Evolutionary conservation across 441 rosid genomes (phyloP), one percentile per base, ranked within the genome.

Genomic region (Adansonia grandidieri): DNA sequence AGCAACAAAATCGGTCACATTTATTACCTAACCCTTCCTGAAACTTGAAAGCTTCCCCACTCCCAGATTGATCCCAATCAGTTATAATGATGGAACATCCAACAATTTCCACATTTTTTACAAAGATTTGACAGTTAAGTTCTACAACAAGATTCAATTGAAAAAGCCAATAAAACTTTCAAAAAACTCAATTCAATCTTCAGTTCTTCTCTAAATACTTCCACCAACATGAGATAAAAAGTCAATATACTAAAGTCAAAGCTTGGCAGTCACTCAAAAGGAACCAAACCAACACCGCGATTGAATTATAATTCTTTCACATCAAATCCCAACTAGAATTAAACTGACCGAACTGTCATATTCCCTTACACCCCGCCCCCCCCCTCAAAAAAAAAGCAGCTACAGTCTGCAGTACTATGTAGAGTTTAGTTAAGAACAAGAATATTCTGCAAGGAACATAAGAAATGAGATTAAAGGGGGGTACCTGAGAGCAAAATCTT

Each of bases 401-500:
- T 5, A 5, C 40, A 37, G 40, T 37, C 40, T 37, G 40, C 37
- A 32, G 37, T 32, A 60, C 44, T 4, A 19, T 4, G 48, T 6
- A 67, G 58, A 69, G 56, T 44, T 48, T 14, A 70, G 24, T 14
- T 45, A n/a, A 68, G 56, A 75, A 40, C 20, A 74, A 37, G 69
- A 64, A 37, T 15, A 45, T 9, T 17, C 2, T 0, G 15, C 60
- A 37, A 37, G 17, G 48, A 17, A 75, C 42, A 28, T 65, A 77
- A 60, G 2, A 70, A 83, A 51, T n/a, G 72, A 60, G 73, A 67
- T 56, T 3, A 60, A 69, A 20, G 20, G 4, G 40, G 64, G 73
- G 74, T 81, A 80, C 87, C 84, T 76, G 32, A 56, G 1, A 72
- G 63, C 13, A 77, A 69, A 71, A 75, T 19, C 72, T 54, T 47